Base-by-base conservation (phyloP, 2,329 filamentous ascomycete genomes). In the Drechslerella dactyloides region DNA sequence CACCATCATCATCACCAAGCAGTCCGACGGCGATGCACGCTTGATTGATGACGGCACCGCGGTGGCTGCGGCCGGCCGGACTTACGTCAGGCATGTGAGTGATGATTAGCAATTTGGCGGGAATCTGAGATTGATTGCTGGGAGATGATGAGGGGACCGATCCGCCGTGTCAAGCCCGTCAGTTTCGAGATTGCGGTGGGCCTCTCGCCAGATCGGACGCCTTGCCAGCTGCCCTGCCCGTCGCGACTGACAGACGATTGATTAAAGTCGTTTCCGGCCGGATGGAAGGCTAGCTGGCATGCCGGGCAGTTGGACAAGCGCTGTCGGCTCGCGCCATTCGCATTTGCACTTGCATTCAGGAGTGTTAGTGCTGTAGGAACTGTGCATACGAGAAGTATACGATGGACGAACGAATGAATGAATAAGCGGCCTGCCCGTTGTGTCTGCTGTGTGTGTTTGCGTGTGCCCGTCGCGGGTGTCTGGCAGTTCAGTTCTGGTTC, bases 61-160 rank as follows among this genome's bases (percentile, higher is more conserved):
- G n/a, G 5, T 21, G 44, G 2, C 19, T 19, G 19, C 8, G 19
- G 19, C 4, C 27, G 44, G 19, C 4, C 44, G 19, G 44, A 48
- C 44, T 19, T 19, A 48, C 44, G n/a, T 48, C n/a, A 21, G 44
- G 7, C 19, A 10, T 21, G 15, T 33, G 27, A 33, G 27, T 33
- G 27, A 33, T 33, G 27, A 33, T 33, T 3, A 33, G 3, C 8
- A 33, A 33, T 33, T 33, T 33, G 27, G 27, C 27, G 27, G n/a
- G n/a, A 48, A 48, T 48, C 44, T 48, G 44, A 8, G 27, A 33
- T 33, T 33, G 27, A 33, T 33, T 33, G 27, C 27, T 23, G 44
- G 44, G 44, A 48, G 44, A 48, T 48, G 44, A 48, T 48, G 44
- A 17, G 17, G 44, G 37, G 37, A 42, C n/a, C 37, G 37, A 42